Conservation (phyloP, 2,329 filamentous ascomycete species). For the Penicillium psychrosexuale region DNA sequence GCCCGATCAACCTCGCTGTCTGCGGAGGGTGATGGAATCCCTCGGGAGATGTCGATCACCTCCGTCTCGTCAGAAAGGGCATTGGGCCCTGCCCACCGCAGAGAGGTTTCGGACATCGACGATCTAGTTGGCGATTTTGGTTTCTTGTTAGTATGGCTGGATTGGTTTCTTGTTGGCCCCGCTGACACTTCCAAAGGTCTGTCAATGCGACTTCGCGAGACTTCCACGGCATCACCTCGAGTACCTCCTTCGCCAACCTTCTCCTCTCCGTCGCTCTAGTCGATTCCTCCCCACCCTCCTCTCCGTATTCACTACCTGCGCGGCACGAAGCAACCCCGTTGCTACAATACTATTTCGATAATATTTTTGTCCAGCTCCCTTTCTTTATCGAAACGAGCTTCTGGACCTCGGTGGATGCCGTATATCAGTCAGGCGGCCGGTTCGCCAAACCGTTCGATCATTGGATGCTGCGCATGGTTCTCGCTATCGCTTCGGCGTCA, state of each 20-base stretch:
- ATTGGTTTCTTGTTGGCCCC: neutral
- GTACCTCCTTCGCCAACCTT: slow-evolving; percentile 88
- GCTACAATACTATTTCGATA: slow-evolving; percentile 79
- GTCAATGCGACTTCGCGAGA: slow-evolving; percentile 93
- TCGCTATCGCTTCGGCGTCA: slow-evolving; percentile 75
- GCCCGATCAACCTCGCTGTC: slow-evolving; percentile 30
- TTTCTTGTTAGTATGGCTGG: slow-evolving; percentile 64
- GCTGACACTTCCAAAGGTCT: slow-evolving; percentile 55
- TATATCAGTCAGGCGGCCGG: slow-evolving; percentile 69
- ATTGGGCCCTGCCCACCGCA: slow-evolving; percentile 45
- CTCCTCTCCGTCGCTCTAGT: slow-evolving; percentile 79
- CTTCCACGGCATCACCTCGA: slow-evolving; percentile 81
- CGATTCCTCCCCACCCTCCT: slow-evolving; percentile 63
- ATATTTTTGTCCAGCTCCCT: slow-evolving; percentile 75
- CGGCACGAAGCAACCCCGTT: slow-evolving; percentile 66
- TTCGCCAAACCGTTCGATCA: slow-evolving; percentile 66
- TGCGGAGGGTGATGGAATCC: slow-evolving; percentile 25
- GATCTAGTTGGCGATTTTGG: slow-evolving; percentile 92
- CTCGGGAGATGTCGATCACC: slow-evolving; percentile 38
- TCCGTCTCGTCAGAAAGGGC: slow-evolving; percentile 29
- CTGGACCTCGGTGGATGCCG: slow-evolving; percentile 72
- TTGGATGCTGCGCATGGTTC: slow-evolving; percentile 84
- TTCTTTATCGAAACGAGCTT: slow-evolving; percentile 78
- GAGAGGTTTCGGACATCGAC: slow-evolving; percentile 83
- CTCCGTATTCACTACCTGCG: slow-evolving; percentile 64